phyloP scores from a whole-genome alignment of 176 grass and related monocot genomes.

The Phyllostachys edulis region DNA sequence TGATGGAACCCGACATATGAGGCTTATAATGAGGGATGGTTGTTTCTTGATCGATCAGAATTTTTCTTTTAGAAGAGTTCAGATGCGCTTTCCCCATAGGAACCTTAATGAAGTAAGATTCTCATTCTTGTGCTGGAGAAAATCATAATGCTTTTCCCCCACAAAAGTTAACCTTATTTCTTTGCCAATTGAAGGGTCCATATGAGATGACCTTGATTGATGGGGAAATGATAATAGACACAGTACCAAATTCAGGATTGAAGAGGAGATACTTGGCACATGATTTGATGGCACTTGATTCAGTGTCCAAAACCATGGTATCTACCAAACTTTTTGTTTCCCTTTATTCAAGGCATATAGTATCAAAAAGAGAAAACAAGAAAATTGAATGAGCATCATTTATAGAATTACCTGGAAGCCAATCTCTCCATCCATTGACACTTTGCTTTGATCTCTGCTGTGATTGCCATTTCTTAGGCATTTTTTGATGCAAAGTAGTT shows the following conservation, averaged over 20 bases:
- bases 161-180: conserved; percentile 22
- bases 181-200: conserved; percentile 52
- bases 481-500: neutral
- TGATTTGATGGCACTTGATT: conserved; percentile 86
- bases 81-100: conserved; percentile 91
- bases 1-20: conserved; percentile 99
- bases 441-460: neutral
- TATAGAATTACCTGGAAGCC: conserved; percentile 1
- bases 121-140: conserved; percentile 23
- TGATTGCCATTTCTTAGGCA: neutral
- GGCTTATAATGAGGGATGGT: conserved; percentile 83
- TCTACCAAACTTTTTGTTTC: neutral
- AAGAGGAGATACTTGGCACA: conserved; percentile 87
- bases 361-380: neutral
- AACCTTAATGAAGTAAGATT: conserved; percentile 66
- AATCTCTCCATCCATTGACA: neutral
- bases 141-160: conserved; percentile 8
- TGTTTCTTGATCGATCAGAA: conserved; percentile 93
- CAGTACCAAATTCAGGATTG: conserved; percentile 77
- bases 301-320: conserved; percentile 56
- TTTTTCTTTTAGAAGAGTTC: conserved; percentile 90
- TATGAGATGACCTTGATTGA: conserved; percentile 92
- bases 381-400: neutral
- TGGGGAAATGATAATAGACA: conserved; percentile 99
- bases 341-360: neutral